phyloP scores from a whole-genome alignment of 1,284 basidiomycete genomes.

The Sporisorium reilianum region DNA sequence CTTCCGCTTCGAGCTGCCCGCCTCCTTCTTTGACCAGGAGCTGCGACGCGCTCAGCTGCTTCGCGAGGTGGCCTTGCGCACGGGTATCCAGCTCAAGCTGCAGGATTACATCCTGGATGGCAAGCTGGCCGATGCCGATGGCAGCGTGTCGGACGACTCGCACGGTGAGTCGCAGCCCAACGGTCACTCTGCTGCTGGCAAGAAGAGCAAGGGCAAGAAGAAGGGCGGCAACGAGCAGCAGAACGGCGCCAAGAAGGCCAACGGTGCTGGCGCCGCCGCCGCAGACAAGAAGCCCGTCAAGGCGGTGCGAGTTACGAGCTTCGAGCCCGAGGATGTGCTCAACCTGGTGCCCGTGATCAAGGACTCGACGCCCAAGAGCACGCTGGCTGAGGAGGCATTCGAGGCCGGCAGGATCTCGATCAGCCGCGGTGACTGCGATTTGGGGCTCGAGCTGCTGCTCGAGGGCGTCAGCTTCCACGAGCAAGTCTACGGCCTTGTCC shows the following conservation, averaged over 20 bases:
- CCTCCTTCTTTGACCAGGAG: slow-evolving; percentile 68
- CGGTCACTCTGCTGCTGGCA: slow-evolving; percentile 16
- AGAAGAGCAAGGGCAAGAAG: slow-evolving; percentile 54
- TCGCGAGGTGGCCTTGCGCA: slow-evolving; percentile 72
- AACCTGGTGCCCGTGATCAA: slow-evolving; percentile 73
- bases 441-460: slow-evolving; percentile 73
- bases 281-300: slow-evolving; percentile 33
- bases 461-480: slow-evolving; percentile 74
- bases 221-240: slow-evolving; percentile 39
- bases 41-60: slow-evolving; percentile 71
- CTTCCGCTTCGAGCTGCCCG: slow-evolving; percentile 72
- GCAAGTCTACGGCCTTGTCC: slow-evolving; percentile 74
- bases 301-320: slow-evolving; percentile 69
- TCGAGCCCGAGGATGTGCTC: slow-evolving; percentile 73
- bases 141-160: slow-evolving; percentile 39
- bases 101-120: slow-evolving; percentile 72
- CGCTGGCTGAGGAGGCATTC: slow-evolving; percentile 74
- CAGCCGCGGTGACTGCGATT: slow-evolving; percentile 71
- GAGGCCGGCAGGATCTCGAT: slow-evolving; percentile 73
- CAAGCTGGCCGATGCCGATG: slow-evolving; percentile 23
- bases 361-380: slow-evolving; percentile 72
- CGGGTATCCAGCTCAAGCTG: slow-evolving; percentile 74
- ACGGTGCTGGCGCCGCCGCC: slow-evolving; percentile 8
- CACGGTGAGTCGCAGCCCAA: slow-evolving; percentile 68
- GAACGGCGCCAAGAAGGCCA: slow-evolving; percentile 45